Conservation (phyloP, 2,329 filamentous ascomycete genomes). For the Alternaria alternata region DNA sequence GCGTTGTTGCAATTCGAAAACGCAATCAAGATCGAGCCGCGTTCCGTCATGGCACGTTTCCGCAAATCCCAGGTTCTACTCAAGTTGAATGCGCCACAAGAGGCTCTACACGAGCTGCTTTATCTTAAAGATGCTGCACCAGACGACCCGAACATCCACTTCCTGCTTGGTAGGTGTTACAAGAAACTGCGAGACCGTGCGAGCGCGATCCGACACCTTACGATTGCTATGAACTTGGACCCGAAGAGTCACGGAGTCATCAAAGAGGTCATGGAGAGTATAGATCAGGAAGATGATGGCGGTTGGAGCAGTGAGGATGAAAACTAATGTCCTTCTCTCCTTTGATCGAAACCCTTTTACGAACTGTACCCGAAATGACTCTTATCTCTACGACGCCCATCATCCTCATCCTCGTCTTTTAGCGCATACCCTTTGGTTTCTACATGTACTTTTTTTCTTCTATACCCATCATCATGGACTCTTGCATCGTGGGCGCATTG, state of each 20-base stretch:
- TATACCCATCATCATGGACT: conserved; percentile 8
- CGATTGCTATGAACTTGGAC: conserved; percentile 92
- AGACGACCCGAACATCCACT: conserved; percentile 95
- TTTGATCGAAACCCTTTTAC: background rate
- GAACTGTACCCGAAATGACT: conserved; percentile 1
- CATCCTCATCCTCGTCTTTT: conserved; percentile 4
- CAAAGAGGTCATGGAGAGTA: conserved; percentile 93
- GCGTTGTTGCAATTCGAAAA: conserved; percentile 83
- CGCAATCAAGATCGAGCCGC: conserved; percentile 82
- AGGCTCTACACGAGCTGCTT: conserved; percentile 82
- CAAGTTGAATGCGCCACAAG: conserved; percentile 72
- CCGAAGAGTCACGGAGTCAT: conserved; percentile 95
- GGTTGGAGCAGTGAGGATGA: conserved; percentile 48
- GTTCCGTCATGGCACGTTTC: conserved; percentile 84
- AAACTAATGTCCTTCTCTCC: conserved; percentile 18
- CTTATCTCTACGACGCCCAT: conserved; percentile 2
- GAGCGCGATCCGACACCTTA: conserved; percentile 90
- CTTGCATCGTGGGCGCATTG: conserved; percentile 7
- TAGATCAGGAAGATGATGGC: conserved; percentile 74
- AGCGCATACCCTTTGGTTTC: conserved; percentile 4
- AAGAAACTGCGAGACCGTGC: conserved; percentile 68
- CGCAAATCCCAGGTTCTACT: conserved; percentile 90
- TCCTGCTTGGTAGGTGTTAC: conserved; percentile 82
- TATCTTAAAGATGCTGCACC: conserved; percentile 91
- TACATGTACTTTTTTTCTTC: background rate